Base-by-base conservation (phyloP, 768 basidiomycete species). In the Hypholoma sublateritium region DNA sequence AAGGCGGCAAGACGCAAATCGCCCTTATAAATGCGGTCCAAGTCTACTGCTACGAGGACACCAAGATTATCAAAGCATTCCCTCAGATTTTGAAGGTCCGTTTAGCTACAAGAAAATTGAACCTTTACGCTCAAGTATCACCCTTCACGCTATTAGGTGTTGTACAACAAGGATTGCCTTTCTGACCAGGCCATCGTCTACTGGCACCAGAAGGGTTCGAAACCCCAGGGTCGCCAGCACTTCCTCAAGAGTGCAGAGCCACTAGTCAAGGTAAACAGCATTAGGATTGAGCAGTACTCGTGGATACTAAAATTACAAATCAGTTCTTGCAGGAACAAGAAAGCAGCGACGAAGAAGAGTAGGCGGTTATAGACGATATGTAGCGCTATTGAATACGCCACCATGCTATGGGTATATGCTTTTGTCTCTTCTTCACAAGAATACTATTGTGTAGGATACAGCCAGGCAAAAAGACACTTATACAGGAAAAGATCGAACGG, bases 201-300 rank as follows among this genome's bases (percentile, higher is more conserved):
- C 73, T 99, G 96, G 96, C 80, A 93, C 74, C 88, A 92, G 76
- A 99, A 99, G 75, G 96, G 97, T 50, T 90, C 95, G 47, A 97
- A 94, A 74, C 85, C 93, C 0, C 93, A 98, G 72, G 96, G 95
- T 48, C 87, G 89, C 68, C 94, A 97, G 72, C 91, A 95, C 71
- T 98, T 99, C 80, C 76, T 98, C 64, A 95, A 93, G 76, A 85
- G 80, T 56, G 89, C 93, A 0, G 91, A 91, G 68, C 69, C 91
- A 16, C 80, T 98, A 37, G 95, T 98, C 69, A 96, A 97, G 83
- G 95, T 86, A 67, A 49, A 73, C 67, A 50, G 39, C 17, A 43
- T 37, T 44, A 17, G 50, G 39, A n/a, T 34, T 47, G 44, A 45
- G 49, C 28, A 36, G 46, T 46, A 52, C 17, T 50, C 43, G 56